Evolutionary conservation across 345 rosid genomes (phyloP).

Genomic region (Physaria fendleri): DNA sequence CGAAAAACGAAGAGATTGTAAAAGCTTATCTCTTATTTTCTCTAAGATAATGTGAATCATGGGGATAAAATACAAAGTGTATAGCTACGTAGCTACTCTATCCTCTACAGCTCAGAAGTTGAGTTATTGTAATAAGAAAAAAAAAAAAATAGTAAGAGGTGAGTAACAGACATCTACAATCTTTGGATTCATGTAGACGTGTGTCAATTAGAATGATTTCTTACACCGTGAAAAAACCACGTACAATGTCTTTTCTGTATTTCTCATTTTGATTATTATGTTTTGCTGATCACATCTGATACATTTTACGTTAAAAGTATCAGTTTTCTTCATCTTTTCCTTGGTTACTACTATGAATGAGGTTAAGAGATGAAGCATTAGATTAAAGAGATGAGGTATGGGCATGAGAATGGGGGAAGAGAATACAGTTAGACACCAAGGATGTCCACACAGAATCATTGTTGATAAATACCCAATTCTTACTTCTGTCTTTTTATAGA

Average conservation of each 20-base stretch:
- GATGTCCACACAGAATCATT: constrained; percentile 31
- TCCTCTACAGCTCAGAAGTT: constrained; percentile 21
- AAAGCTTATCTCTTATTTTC: constrained; percentile 17
- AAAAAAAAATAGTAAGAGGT: constrained; percentile 19
- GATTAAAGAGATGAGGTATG: constrained; percentile 5
- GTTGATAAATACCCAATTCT: constrained; percentile 15
- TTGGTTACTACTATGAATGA: background rate
- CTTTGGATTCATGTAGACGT: constrained; percentile 22
- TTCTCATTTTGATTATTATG: too few relatives aligned
- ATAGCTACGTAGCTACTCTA: constrained; percentile 19
- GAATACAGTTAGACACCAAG: constrained; percentile 18
- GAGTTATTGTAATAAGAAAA: constrained; percentile 19
- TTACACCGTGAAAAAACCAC: background rate
- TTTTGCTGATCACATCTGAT: background rate
- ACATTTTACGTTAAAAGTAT: background rate
- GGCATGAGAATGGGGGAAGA: constrained; percentile 20
- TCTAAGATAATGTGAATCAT: constrained; percentile 17
- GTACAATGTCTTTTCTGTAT: background rate
- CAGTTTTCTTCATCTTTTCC: background rate
- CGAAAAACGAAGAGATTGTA: constrained; percentile 8
- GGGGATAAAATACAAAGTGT: constrained; percentile 22
- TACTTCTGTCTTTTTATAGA: constrained; percentile 18
- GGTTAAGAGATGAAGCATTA: constrained; percentile 6
- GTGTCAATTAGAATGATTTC: constrained; percentile 17
- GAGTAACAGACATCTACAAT: constrained; percentile 1